Evolutionary conservation across 164 flowering plant species (phyloP), one percentile per base, ranked within the genome.

Genomic region (Vitis rotundifolia): DNA sequence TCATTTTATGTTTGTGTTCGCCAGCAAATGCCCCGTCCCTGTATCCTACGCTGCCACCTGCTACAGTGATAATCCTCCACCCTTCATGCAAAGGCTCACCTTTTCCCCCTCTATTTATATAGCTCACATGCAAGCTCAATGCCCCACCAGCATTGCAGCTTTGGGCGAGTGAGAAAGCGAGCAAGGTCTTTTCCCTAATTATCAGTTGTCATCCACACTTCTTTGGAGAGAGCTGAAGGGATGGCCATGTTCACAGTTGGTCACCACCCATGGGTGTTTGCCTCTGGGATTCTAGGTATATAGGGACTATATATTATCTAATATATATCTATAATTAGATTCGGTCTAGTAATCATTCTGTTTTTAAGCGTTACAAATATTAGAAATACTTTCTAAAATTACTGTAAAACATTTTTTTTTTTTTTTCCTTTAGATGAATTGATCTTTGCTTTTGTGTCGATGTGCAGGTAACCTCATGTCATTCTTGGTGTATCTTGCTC

Each of bases 261-360:
- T 70, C 70, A 79, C 1, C 69, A 70, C 31, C 75, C 84, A 47
- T 75, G 63, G 79, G 71, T 74, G 49, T 73, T 83, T 44, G 44
- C 37, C 52, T 81, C 81, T 76, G 88, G 88, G 6, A 67, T 85
- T 73, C 55, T 85, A 76, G 88, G 88, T 85, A 82, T 7, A 67
- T 3, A 53, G 26, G 26, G 26, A 22, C 26, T 22, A 22, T 22
- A 22, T 22, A 22, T 22, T 22, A 22, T 22, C 26, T 22, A 22
- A 0, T 18, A 28, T 16, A 16, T 5, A 55, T 59, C 12, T 13
- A 50, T 13, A 22, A 1, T 22, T 22, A 22, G 22, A 22, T 1
- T 22, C 22, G 26, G 26, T 22, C 26, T 22, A 0, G 26, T 22
- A 1, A 0, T 22, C 0, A 22, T 22, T 22, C 26, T 22, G 26